Evolutionary conservation across 2,329 filamentous ascomycete species (phyloP), one percentile per base, ranked within the genome.

Genomic region (Fusarium sp.): DNA sequence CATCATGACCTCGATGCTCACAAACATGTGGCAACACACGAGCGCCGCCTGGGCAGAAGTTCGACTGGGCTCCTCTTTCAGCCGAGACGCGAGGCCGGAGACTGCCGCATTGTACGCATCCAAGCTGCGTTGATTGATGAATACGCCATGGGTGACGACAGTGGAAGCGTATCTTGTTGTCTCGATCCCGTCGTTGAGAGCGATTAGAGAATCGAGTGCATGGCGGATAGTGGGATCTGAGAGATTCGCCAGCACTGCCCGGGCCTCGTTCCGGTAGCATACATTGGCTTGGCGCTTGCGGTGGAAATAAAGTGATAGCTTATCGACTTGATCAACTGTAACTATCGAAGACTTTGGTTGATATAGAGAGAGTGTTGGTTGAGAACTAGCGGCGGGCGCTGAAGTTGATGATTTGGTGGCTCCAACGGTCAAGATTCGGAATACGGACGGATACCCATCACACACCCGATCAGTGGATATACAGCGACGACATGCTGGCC

Each of bases 1-100:
- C 10, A 62, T 46, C 13, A 31, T 46, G 10, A 58, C 29, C 34
- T 62, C 60, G 20, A 62, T 62, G 54, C 60, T 62, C 8, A 62
- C 27, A 33, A 62, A 62, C 60, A 62, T 58, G 44, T 62, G 54
- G 9, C 60, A 62, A 44, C 60, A 62, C 14, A 62, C 40, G 27
- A 62, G 53, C 4, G 60, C 60, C 29, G 44, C 55, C 44, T 44
- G 42, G 13, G 55, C 44, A 34, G 54, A 58, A 3, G 33, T n/a
- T 23, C 31, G 31, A 36, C 14, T 33, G 10, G 60, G 40, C 27
- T 62, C 14, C 16, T 50, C 42, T 20, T 25, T 51, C 18, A 33
- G 60, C 13, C 44, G 55, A 14, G 11, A 34, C 20, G 34, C 57
- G 4, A 60, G 31, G 44, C 18, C 42, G 10, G 57, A 51, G 33